Conservation (phyloP, 78 protist species). For the Pigoraptor vietnamica region DNA sequence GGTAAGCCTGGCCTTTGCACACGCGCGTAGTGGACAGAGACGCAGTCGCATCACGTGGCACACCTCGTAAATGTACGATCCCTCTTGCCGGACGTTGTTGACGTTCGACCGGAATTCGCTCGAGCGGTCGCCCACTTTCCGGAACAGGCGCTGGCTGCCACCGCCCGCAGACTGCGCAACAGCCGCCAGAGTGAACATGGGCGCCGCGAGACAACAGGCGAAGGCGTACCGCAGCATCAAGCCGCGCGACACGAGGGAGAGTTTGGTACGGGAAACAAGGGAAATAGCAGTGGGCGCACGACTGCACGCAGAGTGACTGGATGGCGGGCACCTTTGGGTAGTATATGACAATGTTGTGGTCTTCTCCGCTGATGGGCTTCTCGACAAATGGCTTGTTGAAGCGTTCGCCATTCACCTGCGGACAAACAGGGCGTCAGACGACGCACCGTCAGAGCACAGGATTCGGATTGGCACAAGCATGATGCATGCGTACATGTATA, state of each 20-base stretch:
- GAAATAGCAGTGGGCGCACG: too few species aligned
- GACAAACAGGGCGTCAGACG: not conserved
- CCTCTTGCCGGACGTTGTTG: conserved; percentile 51
- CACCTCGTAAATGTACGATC: conserved; percentile 80
- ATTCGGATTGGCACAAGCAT: not conserved
- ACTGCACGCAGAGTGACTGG: too few species aligned
- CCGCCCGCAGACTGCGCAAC: conserved; percentile 66
- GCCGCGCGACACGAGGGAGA: too few species aligned
- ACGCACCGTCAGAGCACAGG: not conserved
- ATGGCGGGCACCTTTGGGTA: conserved; percentile 40
- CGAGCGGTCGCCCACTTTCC: conserved; percentile 80
- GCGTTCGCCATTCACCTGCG: conserved; percentile 27
- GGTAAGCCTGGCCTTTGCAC: too few species aligned
- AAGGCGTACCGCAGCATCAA: too few species aligned
- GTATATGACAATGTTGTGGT: conserved; percentile 89
- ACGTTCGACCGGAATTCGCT: conserved; percentile 40
- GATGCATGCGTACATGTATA: not conserved
- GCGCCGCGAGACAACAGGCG: too few species aligned
- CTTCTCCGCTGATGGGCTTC: conserved; percentile 86
- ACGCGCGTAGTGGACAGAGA: not conserved
- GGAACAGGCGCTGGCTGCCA: conserved; percentile 78
- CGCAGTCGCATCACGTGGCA: not conserved
- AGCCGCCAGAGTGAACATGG: too few species aligned
- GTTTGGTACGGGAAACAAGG: too few species aligned
- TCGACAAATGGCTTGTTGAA: conserved; percentile 91